A percentile compares a stretch with the other conserved stretches of the same genome.
Evolutionary conservation across 345 rosid species (phyloP).

Genomic region (Tarenaya hassleriana): DNA sequence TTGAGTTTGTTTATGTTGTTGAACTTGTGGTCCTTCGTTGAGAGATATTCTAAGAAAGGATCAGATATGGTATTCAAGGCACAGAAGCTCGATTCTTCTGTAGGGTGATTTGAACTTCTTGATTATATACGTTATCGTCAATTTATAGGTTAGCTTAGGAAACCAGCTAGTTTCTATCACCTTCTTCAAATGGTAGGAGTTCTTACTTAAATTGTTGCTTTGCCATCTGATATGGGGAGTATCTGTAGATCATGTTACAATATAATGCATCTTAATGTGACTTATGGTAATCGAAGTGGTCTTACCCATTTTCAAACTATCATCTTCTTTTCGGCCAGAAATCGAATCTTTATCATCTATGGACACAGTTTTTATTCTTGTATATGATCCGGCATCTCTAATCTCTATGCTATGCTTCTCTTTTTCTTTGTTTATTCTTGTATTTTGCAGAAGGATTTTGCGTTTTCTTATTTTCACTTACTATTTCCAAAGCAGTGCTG

Average conservation of each 20-base stretch:
- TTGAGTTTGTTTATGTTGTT: too few species aligned
- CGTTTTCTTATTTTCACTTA: conserved; percentile 13
- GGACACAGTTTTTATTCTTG: too few species aligned
- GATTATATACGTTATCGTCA: neutral
- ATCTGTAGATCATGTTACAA: conserved; percentile 12
- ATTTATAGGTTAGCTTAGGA: neutral
- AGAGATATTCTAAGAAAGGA: too few species aligned
- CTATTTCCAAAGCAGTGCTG: conserved; percentile 39
- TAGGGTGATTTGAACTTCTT: conserved; percentile 9
- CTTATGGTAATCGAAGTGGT: neutral
- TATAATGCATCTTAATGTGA: conserved; percentile 2
- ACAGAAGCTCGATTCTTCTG: conserved; percentile 7
- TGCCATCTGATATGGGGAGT: conserved; percentile 6
- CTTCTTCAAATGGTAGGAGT: conserved; percentile 2
- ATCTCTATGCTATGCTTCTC: neutral
- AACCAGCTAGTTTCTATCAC: neutral
- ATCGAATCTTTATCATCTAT: neutral
- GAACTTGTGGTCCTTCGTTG: too few species aligned
- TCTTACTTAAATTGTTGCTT: conserved; percentile 5
- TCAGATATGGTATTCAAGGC: conserved; percentile 2
- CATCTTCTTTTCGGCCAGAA: conserved; percentile 5
- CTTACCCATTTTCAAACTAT: too few species aligned
- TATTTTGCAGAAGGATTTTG: neutral
- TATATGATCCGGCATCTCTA: conserved; percentile 6
- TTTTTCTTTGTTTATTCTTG: neutral